Evolutionary conservation across 2,329 filamentous ascomycete genomes (phyloP), one percentile per base, ranked within the genome.

Genomic region (Geosmithia flava): DNA sequence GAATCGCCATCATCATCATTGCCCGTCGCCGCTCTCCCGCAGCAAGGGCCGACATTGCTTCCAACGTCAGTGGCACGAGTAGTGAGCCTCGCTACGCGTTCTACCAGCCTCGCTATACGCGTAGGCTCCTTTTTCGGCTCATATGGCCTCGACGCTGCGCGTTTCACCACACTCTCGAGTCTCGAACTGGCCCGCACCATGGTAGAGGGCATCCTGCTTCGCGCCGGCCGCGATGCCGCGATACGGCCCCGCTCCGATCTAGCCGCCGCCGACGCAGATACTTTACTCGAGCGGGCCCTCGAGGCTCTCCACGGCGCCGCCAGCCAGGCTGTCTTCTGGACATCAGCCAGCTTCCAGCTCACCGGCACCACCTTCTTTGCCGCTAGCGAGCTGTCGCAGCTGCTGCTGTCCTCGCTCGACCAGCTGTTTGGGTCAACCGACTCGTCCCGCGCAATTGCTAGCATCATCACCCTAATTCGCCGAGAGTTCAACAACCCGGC

Each of bases 351-450:
- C 44, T 82, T 83, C 54, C 68, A 79, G 44, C 56, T 81, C 10
- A 79, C 77, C 1, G 70, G 70, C 10, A 72, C 76, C 1, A 72
- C 76, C 4, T 61, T 81, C 16, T 72, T 71, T 17, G 68, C 72
- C 15, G 71, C 70, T 5, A 78, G 76, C 7, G 72, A 80, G 46
- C 59, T 77, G 6, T 78, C 78, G 0, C 76, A 80, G 50, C 63
- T 81, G 30, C 62, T 81, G 1, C 64, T 84, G 8, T 72, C 72
- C 2, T 74, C 75, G 1, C 64, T 85, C 20, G 80, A 85, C 56
- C 75, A 80, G 52, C 74, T 83, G 40, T 75, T 84, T 27, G 81
- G 81, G 15, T 81, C 78, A 2, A 84, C 81, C n/a, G 81, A 85
- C 58, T 82, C 80, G 2, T 83, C 80, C 2, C 67, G 80, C 41